Conservation (phyloP, 768 basidiomycete species). For the Butyriboletus loyo region DNA sequence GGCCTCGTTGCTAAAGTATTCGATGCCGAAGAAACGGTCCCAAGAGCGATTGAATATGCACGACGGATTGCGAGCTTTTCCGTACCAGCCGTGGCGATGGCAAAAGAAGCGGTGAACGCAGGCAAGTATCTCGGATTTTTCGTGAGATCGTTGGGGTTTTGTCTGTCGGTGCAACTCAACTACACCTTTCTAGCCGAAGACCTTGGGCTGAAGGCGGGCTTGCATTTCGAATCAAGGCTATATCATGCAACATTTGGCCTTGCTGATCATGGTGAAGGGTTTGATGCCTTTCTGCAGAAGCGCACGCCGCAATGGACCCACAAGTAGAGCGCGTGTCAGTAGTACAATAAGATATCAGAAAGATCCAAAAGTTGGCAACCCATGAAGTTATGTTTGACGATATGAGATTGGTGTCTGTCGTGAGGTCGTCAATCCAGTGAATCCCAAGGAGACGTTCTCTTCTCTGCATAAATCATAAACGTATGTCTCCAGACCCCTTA, state of each 20-base stretch:
- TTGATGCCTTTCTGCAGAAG: constrained; percentile 49
- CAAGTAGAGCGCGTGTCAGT: constrained; percentile 25
- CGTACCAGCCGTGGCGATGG: constrained; percentile 33
- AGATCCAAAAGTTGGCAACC: not conserved
- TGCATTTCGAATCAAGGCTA: constrained; percentile 45
- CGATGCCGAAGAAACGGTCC: constrained; percentile 36
- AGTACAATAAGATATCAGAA: not conserved
- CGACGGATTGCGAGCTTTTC: constrained; percentile 33
- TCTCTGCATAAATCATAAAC: not conserved
- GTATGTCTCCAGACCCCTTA: not conserved
- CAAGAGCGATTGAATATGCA: constrained; percentile 43
- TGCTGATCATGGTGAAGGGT: constrained; percentile 44
- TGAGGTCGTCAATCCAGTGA: not conserved
- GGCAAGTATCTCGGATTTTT: constrained; percentile 29
- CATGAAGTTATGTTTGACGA: not conserved
- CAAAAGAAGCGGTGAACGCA: constrained; percentile 51
- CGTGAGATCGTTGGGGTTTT: too few relatives aligned
- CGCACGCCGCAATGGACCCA: constrained; percentile 42
- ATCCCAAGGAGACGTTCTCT: not conserved
- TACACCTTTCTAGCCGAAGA: constrained; percentile 38
- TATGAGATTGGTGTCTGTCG: not conserved
- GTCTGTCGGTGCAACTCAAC: not conserved
- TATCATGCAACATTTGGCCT: constrained; percentile 54
- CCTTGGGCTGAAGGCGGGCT: constrained; percentile 42
- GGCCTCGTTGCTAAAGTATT: constrained; percentile 50